These are phyloP conservation scores for Hypoxylon sp. DNA, from an alignment of 2,329 filamentous ascomycete species.

Conservation along the genomic window DNA sequence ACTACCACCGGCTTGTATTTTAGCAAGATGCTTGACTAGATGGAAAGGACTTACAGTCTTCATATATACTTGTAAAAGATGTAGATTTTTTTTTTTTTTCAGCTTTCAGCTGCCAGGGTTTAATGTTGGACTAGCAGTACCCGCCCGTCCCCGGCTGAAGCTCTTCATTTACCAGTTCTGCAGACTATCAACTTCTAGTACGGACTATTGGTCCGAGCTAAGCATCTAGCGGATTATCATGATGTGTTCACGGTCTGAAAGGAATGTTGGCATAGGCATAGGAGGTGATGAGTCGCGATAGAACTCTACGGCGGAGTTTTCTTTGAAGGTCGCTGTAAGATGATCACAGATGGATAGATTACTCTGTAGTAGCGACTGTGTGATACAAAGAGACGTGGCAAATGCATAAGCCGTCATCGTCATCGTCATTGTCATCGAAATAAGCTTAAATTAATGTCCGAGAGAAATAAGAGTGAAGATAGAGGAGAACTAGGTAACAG, in stretches of 20 bases:
- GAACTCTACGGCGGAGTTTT: neutral
- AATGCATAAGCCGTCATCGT: neutral
- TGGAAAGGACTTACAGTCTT: slow-evolving; percentile 15
- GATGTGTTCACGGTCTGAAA: slow-evolving; percentile 8
- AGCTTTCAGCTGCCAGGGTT: slow-evolving; percentile 34
- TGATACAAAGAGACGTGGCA: neutral
- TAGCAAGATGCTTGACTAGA: slow-evolving; percentile 11
- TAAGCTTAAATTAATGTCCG: neutral
- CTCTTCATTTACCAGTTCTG: slow-evolving; percentile 18
- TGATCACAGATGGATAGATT: neutral
- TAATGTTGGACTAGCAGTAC: slow-evolving; percentile 26
- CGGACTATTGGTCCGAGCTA: slow-evolving; percentile 20
- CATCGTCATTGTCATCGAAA: no score
- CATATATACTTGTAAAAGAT: slow-evolving; percentile 23
- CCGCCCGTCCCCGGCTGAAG: slow-evolving; percentile 20
- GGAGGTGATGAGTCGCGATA: slow-evolving; percentile 8
- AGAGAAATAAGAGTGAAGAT: neutral
- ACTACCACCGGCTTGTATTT: slow-evolving; percentile 9
- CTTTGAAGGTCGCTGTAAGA: neutral
- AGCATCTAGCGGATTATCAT: slow-evolving; percentile 21
- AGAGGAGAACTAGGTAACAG: neutral
- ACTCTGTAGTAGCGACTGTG: neutral
- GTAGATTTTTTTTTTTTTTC: slow-evolving; percentile 26
- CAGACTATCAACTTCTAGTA: slow-evolving; percentile 17
- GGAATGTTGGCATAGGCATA: slow-evolving; percentile 1